Conservation (phyloP, 345 rosid genomes). For the Clarkia xantiana region DNA sequence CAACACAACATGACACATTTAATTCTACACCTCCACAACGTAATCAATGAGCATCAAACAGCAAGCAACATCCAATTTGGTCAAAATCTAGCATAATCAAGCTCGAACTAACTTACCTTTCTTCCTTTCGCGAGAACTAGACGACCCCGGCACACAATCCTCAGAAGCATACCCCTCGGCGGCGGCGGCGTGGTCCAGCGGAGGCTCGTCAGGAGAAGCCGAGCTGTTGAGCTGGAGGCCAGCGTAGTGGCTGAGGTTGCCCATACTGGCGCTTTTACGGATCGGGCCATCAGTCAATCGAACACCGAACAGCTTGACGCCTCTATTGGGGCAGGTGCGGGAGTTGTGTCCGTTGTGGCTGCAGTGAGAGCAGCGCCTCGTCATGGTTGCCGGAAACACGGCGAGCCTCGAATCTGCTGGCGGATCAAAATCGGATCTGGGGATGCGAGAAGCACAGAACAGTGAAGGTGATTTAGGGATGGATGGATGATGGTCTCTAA, state of each 20-base stretch:
- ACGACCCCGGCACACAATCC: constrained; percentile 86
- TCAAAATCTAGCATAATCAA: neutral
- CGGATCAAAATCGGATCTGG: neutral
- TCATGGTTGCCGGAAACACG: constrained; percentile 25
- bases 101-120: constrained; percentile 34
- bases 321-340: constrained; percentile 89
- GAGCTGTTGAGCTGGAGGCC: constrained; percentile 26
- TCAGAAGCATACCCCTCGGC: constrained; percentile 89
- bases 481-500: neutral
- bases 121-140: constrained; percentile 74
- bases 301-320: constrained; percentile 91
- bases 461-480: constrained; percentile 4
- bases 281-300: constrained; percentile 86
- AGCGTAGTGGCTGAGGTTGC: constrained; percentile 59
- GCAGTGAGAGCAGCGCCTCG: constrained; percentile 98
- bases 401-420: constrained; percentile 3
- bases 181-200: constrained; percentile 41
- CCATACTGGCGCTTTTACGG: constrained; percentile 95
- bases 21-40: no score
- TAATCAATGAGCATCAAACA: no score
- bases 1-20: no score
- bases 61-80: no score
- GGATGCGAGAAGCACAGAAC: constrained; percentile 3
- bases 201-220: constrained; percentile 18
- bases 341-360: constrained; percentile 99